phyloP scores from a whole-genome alignment of 345 rosid species.

The Raphanus raphanistrum region DNA sequence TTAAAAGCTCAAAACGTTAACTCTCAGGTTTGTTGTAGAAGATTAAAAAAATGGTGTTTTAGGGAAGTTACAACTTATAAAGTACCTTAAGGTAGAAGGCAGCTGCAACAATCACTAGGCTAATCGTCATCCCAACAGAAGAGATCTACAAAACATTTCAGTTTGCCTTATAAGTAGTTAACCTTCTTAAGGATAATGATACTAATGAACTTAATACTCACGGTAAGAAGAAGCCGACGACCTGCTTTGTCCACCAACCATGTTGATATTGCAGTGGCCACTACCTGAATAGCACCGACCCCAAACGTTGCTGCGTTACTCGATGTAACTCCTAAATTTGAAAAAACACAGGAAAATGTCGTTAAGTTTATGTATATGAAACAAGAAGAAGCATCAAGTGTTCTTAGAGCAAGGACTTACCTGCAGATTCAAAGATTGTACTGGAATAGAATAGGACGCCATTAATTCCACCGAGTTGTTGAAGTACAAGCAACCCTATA shows the following conservation, averaged over 20 bases:
- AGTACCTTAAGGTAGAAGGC: slow-evolving; percentile 69
- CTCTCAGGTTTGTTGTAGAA: not conserved
- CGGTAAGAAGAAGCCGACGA: slow-evolving; percentile 82
- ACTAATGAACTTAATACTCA: slow-evolving; percentile 44
- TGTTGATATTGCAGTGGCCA: slow-evolving; percentile 80
- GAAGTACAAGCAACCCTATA: slow-evolving; percentile 82
- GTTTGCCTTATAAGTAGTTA: not conserved
- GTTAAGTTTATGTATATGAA: not conserved
- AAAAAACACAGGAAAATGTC: slow-evolving; percentile 15
- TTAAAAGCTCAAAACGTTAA: slow-evolving; percentile 6
- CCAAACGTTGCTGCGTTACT: slow-evolving; percentile 82
- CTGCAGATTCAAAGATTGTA: slow-evolving; percentile 79
- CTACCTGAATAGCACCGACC: slow-evolving; percentile 89
- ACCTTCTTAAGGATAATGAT: not conserved
- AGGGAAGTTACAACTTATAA: not conserved
- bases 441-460: slow-evolving; percentile 91
- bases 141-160: slow-evolving; percentile 55
- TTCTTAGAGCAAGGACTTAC: slow-evolving; percentile 42
- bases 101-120: slow-evolving; percentile 77
- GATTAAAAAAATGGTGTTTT: not conserved
- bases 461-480: slow-evolving; percentile 88
- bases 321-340: slow-evolving; percentile 67
- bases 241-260: slow-evolving; percentile 91
- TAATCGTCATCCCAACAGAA: slow-evolving; percentile 68
- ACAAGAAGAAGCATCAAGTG: not conserved